Evolutionary conservation across 2,329 filamentous ascomycete species (phyloP), one percentile per base, ranked within the genome.

Genomic region (Stagonosporopsis rhizophila): DNA sequence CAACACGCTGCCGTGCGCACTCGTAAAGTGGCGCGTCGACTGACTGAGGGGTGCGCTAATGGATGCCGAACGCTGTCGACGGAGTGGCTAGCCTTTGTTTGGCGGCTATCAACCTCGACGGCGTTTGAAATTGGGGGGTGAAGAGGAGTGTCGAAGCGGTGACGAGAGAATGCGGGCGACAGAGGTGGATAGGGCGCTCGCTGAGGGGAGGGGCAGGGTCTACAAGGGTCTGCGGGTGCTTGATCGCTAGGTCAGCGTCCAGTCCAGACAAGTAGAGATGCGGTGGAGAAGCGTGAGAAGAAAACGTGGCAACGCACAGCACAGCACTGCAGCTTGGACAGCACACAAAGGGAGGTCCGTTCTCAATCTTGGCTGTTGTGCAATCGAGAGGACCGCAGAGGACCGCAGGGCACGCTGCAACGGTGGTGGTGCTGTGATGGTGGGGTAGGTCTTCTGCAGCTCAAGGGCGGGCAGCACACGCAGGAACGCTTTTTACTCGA

Each of bases 241-340:
- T 57, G 58, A 52, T 44, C 52, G 58, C 60, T 58, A 60, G 54
- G 60, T 65, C 62, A 62, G 62, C 62, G 44, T 51, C n/a, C n/a
- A n/a, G 23, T 25, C 45, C 37, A 35, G 25, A 40, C 35, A 34
- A 14, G 42, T 27, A 45, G 46, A 34, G n/a, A 22, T 38, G 49
- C 41, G 42, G 39, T 34, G 28, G 22, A 56, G 23, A 44, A 12
- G 41, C 41, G 44, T 40, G 30, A 25, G 42, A 48, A 22, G 27
- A 42, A 45, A 52, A 58, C 39, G 54, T 49, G 57, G 54, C 51
- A 39, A 54, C 52, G 48, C 44, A 60, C 58, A 42, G 54, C 35
- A 47, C 47, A 52, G 42, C 14, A 45, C 40, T 32, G 49, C 27
- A 38, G 35, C 28, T 46, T 39, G 52, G 28, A 52, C 44, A 48